Base-by-base conservation (phyloP, 495 filamentous ascomycete species). In the Xylaria bambusicola region DNA sequence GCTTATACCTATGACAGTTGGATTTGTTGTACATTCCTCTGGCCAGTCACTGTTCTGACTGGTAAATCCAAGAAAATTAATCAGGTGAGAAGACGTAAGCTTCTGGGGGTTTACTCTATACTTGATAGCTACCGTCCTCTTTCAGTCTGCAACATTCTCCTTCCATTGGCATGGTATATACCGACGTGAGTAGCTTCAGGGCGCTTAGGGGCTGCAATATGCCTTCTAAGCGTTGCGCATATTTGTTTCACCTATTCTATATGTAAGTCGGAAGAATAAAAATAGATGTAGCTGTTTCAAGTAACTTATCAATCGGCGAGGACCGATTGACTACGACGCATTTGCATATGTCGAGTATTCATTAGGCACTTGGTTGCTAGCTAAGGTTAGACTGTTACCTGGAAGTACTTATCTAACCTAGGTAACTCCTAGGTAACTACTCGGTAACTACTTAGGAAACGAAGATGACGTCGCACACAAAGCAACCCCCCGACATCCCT, bases 391-490 rank as follows among this genome's bases (percentile, higher is more conserved):
- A n/a, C n/a, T n/a, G n/a, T n/a, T n/a, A n/a, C n/a, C n/a, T n/a
- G n/a, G n/a, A 33, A 15, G 38, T 41, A 15, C 38, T 15, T 41
- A 15, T 15, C n/a, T 41, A 8, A 41, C 6, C 6, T 41, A 33
- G 29, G 29, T 33, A 33, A n/a, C n/a, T n/a, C 29, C 5, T 33
- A 33, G 29, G 29, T 33, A 33, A n/a, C n/a, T n/a, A n/a, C n/a
- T n/a, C n/a, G n/a, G 10, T 33, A 33, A 5, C 29, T 33, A 33
- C 29, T 10, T 33, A 38, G 15, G 15, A 41, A 40, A 36, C 33
- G 29, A 21, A 20, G 41, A 54, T 54, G 52, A 54, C 52, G 52
- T 54, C 52, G 52, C 36, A 44, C 26, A 38, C 15, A 54, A 3
- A 33, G 52, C 17, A 17, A 26, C 5, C 50, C 8, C 31, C 49